A percentile compares a stretch with the other conserved stretches of the same genome.
Conservation (phyloP, 2,329 filamentous ascomycete genomes). For the Cladosporium sp. region DNA sequence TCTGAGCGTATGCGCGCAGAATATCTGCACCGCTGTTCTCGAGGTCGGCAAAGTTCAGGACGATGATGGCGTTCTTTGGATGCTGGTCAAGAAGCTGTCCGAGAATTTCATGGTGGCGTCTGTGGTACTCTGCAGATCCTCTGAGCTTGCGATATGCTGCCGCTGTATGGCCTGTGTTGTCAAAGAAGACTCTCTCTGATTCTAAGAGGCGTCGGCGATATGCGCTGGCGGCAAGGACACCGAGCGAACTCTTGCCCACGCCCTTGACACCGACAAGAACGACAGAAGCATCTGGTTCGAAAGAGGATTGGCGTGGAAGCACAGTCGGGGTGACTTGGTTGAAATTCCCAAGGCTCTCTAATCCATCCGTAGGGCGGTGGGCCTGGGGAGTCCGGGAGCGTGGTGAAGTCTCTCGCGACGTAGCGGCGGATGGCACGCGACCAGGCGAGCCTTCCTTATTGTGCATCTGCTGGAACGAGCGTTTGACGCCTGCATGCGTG, state of each 20-base stretch:
- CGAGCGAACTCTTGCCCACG: slow-evolving; percentile 73
- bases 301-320: slow-evolving; percentile 35
- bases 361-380: slow-evolving; percentile 12
- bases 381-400: slow-evolving; percentile 14
- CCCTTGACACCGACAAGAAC: slow-evolving; percentile 72
- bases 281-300: slow-evolving; percentile 66
- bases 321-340: slow-evolving; percentile 12
- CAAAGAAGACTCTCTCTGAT: slow-evolving; percentile 66
- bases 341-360: slow-evolving; percentile 18
- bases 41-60: slow-evolving; percentile 69
- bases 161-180: slow-evolving; percentile 62
- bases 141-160: slow-evolving; percentile 64
- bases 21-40: slow-evolving; percentile 62
- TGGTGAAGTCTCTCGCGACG: slow-evolving; percentile 21
- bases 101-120: slow-evolving; percentile 63
- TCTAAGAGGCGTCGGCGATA: slow-evolving; percentile 69
- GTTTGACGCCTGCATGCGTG: slow-evolving; percentile 33
- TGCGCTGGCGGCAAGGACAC: slow-evolving; percentile 71
- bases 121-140: slow-evolving; percentile 63
- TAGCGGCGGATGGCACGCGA: slow-evolving; percentile 1
- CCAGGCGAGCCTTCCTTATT: slow-evolving; percentile 21
- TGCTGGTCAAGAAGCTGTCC: slow-evolving; percentile 61
- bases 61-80: slow-evolving; percentile 63
- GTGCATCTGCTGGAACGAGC: slow-evolving; percentile 32
- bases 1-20: slow-evolving; percentile 62